phyloP scores from a whole-genome alignment of 495 filamentous ascomycete species.

The Podospora sp. region DNA sequence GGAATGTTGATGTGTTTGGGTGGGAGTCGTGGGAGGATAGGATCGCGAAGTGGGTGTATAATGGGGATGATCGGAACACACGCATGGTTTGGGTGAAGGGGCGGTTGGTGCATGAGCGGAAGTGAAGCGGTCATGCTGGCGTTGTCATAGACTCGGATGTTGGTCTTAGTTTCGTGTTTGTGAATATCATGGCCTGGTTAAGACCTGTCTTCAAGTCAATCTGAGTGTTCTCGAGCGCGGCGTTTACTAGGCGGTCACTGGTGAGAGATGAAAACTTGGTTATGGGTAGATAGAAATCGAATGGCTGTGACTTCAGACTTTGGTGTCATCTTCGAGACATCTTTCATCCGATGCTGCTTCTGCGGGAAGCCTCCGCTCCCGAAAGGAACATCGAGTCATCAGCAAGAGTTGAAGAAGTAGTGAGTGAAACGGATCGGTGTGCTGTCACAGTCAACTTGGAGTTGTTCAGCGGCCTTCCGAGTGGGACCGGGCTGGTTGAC shows the following conservation, averaged over 20 bases:
- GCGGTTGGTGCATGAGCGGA: conserved; percentile 67
- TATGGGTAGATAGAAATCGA: too few species aligned
- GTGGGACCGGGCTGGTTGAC: background rate
- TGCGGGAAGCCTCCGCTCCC: background rate
- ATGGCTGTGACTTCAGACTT: too few species aligned
- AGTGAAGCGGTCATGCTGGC: background rate
- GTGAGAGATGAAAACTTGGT: too few species aligned
- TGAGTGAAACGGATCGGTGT: background rate
- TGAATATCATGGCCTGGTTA: too few species aligned
- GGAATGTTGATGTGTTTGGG: conserved; percentile 82
- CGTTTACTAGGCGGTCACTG: too few species aligned
- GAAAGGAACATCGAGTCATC: background rate
- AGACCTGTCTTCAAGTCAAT: too few species aligned
- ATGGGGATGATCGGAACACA: conserved; percentile 83
- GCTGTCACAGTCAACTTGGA: background rate
- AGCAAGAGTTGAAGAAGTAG: too few species aligned
- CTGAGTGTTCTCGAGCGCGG: too few species aligned
- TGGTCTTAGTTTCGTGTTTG: background rate
- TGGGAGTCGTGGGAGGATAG: conserved; percentile 76
- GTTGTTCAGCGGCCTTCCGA: background rate
- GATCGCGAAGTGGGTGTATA: conserved; percentile 87
- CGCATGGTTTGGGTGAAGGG: conserved; percentile 80
- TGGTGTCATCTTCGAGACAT: background rate
- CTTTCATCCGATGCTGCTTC: background rate
- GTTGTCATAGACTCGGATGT: background rate